phyloP scores from a whole-genome alignment of 768 basidiomycete genomes.

The Rossbeevera mucosa region DNA sequence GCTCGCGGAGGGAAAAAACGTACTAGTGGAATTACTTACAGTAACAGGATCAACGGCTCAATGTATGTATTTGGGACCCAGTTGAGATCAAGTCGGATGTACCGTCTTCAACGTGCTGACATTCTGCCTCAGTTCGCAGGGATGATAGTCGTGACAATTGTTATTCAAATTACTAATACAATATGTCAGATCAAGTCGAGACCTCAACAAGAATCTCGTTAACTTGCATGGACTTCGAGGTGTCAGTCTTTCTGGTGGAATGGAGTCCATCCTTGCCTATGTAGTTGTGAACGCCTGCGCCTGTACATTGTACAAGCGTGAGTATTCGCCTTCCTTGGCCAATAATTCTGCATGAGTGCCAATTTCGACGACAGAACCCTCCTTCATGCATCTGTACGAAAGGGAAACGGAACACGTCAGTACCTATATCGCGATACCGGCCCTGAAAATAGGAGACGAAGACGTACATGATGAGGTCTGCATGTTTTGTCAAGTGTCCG shows the following conservation, averaged over 20 bases:
- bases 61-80: background rate
- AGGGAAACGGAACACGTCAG: no score
- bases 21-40: background rate
- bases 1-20: background rate
- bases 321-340: constrained; percentile 29
- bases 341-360: constrained; percentile 33
- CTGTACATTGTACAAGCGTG: constrained; percentile 31
- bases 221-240: no score
- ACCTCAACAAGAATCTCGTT: no score
- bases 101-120: background rate
- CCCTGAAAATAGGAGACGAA: no score
- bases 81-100: background rate
- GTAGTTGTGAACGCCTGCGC: constrained; percentile 26
- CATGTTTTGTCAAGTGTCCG: constrained; percentile 35
- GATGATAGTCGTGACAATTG: background rate
- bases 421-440: no score
- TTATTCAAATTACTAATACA: background rate
- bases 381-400: no score
- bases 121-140: background rate
- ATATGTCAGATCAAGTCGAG: no score
- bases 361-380: constrained; percentile 29
- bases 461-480: constrained; percentile 36
- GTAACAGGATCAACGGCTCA: background rate
- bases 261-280: no score
- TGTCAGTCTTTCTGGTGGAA: no score